Base-by-base conservation (phyloP, 139 green algal species). In the Chlorella sorokiniana region DNA sequence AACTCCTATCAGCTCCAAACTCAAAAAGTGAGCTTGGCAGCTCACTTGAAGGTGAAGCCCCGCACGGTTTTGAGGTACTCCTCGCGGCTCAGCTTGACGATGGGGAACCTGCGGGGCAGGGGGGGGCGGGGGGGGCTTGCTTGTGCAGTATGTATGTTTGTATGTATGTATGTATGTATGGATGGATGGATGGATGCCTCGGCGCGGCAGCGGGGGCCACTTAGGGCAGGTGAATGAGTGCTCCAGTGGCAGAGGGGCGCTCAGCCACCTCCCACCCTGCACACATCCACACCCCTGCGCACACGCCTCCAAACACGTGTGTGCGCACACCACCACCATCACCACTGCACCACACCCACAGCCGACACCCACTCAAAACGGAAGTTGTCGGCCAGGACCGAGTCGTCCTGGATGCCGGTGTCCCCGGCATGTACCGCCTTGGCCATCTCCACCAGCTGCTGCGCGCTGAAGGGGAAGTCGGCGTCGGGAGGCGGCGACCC, bases 331-430 rank as follows among this genome's bases (percentile, higher is more conserved):
- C 48, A 16, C 48, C 48, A 25, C 48, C 48, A 59, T 16, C 14
- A 59, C 48, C 16, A 25, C 48, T 16, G 16, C 16, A 11, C 48
- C 11, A 59, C 48, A 25, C 48, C 48, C 48, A 25, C 48, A n/a
- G n/a, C n/a, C n/a, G 14, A 11, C 11, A 65, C 56, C n/a, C 56
- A 91, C 76, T 91, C 87, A 54, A 91, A 91, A 63, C 87, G 75
- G 78, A 91, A 91, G 74, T 88, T 74, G 20, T 86, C 78, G 54
- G 87, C 54, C 37, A 91, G 80, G 3, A 81, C n/a, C 4, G 35
- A 68, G 1, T 83, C 51, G 41, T 91, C 73, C 38, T 87, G 51
- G 9, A 86, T 44, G 67, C 79, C 87, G 37, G 61, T 79, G 10
- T 84, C 40, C 3, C 69, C 68, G 4, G 68, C 61, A 74, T 83